phyloP scores from a whole-genome alignment of 1,139 yeast genomes.

The Magnusiomyces suaveolens region DNA sequence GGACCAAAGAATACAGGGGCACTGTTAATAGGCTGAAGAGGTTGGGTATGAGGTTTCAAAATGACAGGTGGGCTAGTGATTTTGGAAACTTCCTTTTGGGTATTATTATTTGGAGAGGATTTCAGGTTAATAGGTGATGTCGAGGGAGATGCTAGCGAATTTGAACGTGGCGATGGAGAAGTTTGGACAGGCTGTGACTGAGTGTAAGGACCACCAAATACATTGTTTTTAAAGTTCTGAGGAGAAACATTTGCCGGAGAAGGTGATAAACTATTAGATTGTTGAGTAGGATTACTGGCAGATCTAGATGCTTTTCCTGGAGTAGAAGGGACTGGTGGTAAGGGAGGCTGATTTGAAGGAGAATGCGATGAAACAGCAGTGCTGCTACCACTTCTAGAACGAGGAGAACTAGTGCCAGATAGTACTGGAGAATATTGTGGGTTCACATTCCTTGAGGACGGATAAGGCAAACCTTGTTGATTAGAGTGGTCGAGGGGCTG shows the following conservation, averaged over 20 bases:
- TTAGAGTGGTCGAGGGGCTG: not conserved
- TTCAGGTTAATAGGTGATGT: no score
- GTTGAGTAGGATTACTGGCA: not conserved
- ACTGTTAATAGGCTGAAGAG: no score
- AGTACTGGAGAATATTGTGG: not conserved
- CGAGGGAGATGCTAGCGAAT: no score
- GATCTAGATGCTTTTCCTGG: not conserved
- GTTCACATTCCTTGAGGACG: not conserved
- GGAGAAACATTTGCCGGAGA: not conserved
- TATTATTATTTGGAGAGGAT: no score
- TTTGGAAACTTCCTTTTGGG: no score
- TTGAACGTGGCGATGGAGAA: not conserved
- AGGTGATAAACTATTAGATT: not conserved
- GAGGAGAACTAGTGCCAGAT: no score
- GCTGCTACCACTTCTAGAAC: no score
- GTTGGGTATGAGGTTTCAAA: not conserved
- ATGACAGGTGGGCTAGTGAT: no score
- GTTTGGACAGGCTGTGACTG: not conserved
- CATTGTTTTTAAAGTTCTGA: not conserved
- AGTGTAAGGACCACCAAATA: not conserved
- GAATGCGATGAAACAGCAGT: no score
- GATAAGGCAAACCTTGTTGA: not conserved
- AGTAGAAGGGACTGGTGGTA: not conserved
- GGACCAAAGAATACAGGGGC: not conserved
- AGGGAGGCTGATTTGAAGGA: not conserved